A percentile compares a stretch with the other conserved stretches of the same genome.
Conservation (phyloP, 495 filamentous ascomycete species). For the Penicillium arizonense region DNA sequence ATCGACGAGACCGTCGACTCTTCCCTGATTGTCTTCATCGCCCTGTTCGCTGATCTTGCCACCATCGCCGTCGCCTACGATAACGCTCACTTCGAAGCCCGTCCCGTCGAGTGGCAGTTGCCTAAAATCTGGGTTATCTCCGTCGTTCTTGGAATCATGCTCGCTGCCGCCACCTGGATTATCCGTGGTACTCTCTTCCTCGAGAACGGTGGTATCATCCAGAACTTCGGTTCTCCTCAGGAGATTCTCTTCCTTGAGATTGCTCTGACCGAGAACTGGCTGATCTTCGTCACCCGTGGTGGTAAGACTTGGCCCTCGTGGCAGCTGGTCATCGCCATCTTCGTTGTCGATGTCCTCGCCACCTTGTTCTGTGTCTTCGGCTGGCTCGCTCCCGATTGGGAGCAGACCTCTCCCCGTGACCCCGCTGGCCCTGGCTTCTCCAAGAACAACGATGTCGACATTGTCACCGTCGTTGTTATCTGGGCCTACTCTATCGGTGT, state of each 20-base stretch:
- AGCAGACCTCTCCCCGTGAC: conserved; percentile 44
- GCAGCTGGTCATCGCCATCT: conserved; percentile 70
- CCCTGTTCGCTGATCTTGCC: conserved; percentile 73
- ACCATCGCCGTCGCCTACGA: conserved; percentile 77
- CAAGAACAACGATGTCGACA: conserved; percentile 60
- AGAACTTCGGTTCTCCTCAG: conserved; percentile 70
- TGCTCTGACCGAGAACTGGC: conserved; percentile 74
- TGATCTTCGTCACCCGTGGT: conserved; percentile 77
- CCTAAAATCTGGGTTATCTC: conserved; percentile 79
- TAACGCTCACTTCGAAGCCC: conserved; percentile 69
- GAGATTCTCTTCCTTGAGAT: conserved; percentile 74
- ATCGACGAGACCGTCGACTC: conserved; percentile 67
- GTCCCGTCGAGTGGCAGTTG: conserved; percentile 74
- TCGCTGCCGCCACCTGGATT: conserved; percentile 68
- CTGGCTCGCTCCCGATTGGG: conserved; percentile 56
- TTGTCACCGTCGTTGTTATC: conserved; percentile 76
- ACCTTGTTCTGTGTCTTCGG: conserved; percentile 74
- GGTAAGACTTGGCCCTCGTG: conserved; percentile 69
- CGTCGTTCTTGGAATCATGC: conserved; percentile 62
- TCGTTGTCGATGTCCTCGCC: conserved; percentile 66
- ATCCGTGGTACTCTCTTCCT: conserved; percentile 66
- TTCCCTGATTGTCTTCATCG: conserved; percentile 73
- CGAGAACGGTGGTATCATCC: conserved; percentile 66
- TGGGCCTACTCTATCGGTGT: conserved; percentile 79
- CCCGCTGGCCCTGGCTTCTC: conserved; percentile 43